phyloP scores from a whole-genome alignment of 345 rosid genomes.

The Lenwebbia sp. region DNA sequence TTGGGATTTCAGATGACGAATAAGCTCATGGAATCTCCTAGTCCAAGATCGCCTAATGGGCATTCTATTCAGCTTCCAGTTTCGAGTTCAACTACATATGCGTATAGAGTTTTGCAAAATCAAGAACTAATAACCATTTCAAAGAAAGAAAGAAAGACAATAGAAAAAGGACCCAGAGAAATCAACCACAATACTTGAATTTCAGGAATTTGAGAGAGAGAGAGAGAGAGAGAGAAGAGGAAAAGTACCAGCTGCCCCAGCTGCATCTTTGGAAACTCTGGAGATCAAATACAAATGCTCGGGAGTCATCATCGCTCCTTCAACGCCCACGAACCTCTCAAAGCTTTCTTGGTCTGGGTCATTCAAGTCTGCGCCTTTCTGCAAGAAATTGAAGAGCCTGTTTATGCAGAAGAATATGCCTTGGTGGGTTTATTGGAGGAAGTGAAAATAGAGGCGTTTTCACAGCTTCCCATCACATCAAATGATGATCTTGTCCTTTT shows the following conservation, averaged over 20 bases:
- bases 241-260: slow-evolving; percentile 52
- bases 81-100: neutral
- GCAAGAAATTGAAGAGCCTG: neutral
- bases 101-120: neutral
- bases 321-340: neutral
- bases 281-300: slow-evolving; percentile 4
- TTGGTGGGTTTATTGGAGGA: neutral
- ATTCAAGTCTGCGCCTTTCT: neutral
- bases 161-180: neutral
- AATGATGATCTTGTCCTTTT: neutral
- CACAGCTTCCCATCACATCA: neutral
- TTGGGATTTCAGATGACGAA: neutral
- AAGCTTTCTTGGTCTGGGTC: neutral
- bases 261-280: slow-evolving; percentile 37
- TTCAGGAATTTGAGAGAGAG: neutral
- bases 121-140: neutral
- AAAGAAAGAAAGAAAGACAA: neutral
- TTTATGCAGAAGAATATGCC: neutral
- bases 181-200: neutral
- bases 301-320: slow-evolving; percentile 24
- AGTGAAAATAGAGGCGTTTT: neutral
- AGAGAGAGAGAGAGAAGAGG: neutral
- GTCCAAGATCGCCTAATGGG: neutral
- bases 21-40: neutral
- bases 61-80: neutral